A percentile compares a stretch with the other conserved stretches of the same genome.
Evolutionary conservation across 805 yeast species (phyloP).

Genomic region (Metschnikowia sp.): DNA sequence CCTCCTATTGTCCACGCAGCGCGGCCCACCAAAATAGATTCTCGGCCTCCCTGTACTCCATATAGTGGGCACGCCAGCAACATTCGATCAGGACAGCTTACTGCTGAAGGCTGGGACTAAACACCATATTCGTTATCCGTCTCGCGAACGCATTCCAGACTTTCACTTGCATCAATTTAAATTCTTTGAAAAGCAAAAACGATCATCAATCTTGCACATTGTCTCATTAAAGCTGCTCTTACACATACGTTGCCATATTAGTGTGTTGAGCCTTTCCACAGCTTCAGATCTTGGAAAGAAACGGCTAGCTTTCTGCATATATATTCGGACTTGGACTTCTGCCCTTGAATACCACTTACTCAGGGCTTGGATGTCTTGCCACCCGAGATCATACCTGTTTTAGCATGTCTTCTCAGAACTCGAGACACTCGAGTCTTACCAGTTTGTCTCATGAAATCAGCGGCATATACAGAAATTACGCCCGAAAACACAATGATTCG

Average conservation of each 20-base stretch:
- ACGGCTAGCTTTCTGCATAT: too few relatives aligned
- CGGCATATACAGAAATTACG: constrained; percentile 13
- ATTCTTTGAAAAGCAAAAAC: too few relatives aligned
- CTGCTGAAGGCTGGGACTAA: neutral
- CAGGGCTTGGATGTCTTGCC: neutral
- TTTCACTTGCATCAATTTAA: too few relatives aligned
- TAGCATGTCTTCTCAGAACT: constrained; percentile 4
- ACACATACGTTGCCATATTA: too few relatives aligned
- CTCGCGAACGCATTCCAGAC: neutral
- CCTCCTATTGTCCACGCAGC: neutral
- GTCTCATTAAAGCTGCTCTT: too few relatives aligned
- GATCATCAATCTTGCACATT: too few relatives aligned
- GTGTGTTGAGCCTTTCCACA: too few relatives aligned
- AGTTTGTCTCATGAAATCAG: constrained; percentile 15
- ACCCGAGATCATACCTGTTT: neutral
- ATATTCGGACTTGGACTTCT: too few relatives aligned
- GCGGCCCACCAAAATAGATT: constrained; percentile 3
- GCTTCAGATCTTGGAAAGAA: too few relatives aligned
- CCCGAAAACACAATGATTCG: constrained; percentile 1
- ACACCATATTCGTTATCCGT: neutral
- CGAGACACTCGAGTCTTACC: constrained; percentile 12
- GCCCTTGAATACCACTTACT: too few relatives aligned
- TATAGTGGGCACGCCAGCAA: constrained; percentile 9
- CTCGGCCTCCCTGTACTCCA: constrained; percentile 9
- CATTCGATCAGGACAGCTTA: constrained; percentile 7